Percentiles rank a stretch among this genome's conserved stretches.
These are phyloP conservation scores for Saussurea involucrata DNA, from an alignment of 129 eudicot species.

Conservation along the genomic window DNA sequence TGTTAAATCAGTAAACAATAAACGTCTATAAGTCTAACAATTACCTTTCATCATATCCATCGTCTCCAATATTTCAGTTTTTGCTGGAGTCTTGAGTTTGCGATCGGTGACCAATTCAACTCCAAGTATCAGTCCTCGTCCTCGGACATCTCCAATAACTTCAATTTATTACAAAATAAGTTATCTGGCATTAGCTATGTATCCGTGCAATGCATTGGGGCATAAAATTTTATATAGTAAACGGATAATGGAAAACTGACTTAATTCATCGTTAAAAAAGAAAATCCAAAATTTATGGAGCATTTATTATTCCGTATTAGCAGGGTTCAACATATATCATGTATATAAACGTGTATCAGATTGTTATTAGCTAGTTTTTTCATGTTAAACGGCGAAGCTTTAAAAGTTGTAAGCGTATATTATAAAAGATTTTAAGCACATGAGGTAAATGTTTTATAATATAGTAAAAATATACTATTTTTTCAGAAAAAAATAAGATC, in stretches of 20 bases:
- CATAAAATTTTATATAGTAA: background rate
- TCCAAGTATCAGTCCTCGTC: constrained; percentile 63
- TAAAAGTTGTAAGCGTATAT: no score
- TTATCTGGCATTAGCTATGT: background rate
- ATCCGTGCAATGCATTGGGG: background rate
- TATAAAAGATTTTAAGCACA: no score
- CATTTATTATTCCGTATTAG: no score
- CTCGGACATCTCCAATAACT: constrained; percentile 76
- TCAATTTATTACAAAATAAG: background rate
- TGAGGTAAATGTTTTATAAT: no score
- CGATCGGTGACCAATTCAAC: constrained; percentile 64
- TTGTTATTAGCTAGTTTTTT: background rate
- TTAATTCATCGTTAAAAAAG: background rate
- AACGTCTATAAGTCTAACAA: background rate
- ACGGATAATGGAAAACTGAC: background rate
- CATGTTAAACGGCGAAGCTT: no score
- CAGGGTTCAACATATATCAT: background rate
- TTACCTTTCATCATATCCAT: constrained; percentile 74
- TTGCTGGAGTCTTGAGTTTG: constrained; percentile 64
- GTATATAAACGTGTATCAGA: no score
- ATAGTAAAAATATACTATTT: no score
- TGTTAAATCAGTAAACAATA: background rate
- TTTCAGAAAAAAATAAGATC: background rate
- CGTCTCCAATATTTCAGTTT: constrained; percentile 46
- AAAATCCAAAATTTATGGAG: no score